Evolutionary conservation across 768 basidiomycete species (phyloP).

Genomic region (Tulasnella sp.): DNA sequence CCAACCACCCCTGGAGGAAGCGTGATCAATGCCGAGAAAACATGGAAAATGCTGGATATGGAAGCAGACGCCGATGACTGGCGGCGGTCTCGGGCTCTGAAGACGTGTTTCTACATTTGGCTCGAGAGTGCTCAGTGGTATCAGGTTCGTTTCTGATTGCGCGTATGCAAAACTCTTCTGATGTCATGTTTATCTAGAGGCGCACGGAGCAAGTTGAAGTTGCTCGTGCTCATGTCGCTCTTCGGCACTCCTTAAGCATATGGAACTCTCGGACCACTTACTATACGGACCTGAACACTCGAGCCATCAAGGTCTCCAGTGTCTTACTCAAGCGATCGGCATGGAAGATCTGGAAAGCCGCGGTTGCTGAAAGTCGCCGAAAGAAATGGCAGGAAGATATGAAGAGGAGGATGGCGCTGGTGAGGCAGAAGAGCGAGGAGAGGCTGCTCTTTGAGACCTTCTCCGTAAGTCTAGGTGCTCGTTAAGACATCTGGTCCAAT

Average conservation of each 20-base stretch:
- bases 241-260: conserved; percentile 59
- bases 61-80: conserved; percentile 72
- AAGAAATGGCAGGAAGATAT: conserved; percentile 67
- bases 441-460: conserved; percentile 60
- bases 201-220: conserved; percentile 68
- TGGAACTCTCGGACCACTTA: conserved; percentile 58
- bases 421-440: conserved; percentile 60
- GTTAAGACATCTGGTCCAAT: conserved; percentile 22
- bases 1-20: not conserved
- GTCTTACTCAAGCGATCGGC: conserved; percentile 50
- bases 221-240: conserved; percentile 67
- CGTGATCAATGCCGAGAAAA: conserved; percentile 57
- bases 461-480: conserved; percentile 34
- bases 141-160: conserved; percentile 53
- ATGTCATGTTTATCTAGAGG: conserved; percentile 54
- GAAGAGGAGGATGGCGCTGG: conserved; percentile 67
- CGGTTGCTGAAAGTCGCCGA: conserved; percentile 59
- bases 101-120: conserved; percentile 79
- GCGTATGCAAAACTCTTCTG: conserved; percentile 34
- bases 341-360: conserved; percentile 59
- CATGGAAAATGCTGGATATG: conserved; percentile 63
- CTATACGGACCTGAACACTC: conserved; percentile 49
- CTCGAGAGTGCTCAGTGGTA: conserved; percentile 71
- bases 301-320: conserved; percentile 52
- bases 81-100: conserved; percentile 62